Conservation (phyloP, 2,329 filamentous ascomycete species). For the Alternaria alternata region DNA sequence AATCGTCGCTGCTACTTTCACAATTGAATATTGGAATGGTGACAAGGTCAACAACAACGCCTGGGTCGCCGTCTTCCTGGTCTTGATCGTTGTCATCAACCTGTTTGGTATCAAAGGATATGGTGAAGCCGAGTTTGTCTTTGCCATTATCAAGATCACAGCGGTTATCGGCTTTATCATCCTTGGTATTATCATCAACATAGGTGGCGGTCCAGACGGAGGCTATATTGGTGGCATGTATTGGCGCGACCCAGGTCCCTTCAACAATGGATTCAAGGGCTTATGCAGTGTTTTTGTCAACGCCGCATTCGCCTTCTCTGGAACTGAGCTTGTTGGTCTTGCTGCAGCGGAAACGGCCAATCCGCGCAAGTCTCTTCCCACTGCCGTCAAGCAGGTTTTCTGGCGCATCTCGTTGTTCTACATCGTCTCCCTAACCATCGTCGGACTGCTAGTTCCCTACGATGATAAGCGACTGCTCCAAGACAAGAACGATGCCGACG, state of each 20-base stretch:
- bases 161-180: slow-evolving; percentile 91
- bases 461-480: slow-evolving; percentile 70
- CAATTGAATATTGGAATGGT: slow-evolving; percentile 79
- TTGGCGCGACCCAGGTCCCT: slow-evolving; percentile 83
- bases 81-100: slow-evolving; percentile 81
- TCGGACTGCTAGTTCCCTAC: slow-evolving; percentile 84
- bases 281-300: slow-evolving; percentile 80
- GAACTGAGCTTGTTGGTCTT: slow-evolving; percentile 79
- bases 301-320: slow-evolving; percentile 77
- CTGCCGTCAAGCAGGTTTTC: slow-evolving; percentile 92
- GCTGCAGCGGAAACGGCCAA: slow-evolving; percentile 82
- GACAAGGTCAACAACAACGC: slow-evolving; percentile 60
- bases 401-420: slow-evolving; percentile 83
- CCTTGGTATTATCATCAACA: slow-evolving; percentile 84
- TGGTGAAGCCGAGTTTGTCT: slow-evolving; percentile 88
- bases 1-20: slow-evolving; percentile 85
- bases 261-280: slow-evolving; percentile 85
- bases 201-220: slow-evolving; percentile 70
- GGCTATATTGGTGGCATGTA: slow-evolving; percentile 80
- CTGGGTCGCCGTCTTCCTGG: slow-evolving; percentile 84
- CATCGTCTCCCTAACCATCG: slow-evolving; percentile 78
- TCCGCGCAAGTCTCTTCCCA: slow-evolving; percentile 83
- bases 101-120: slow-evolving; percentile 74
- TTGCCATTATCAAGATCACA: slow-evolving; percentile 84
- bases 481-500: slow-evolving; percentile 66